Conservation (phyloP, 2,329 filamentous ascomycete species). For the Aureobasidium melanogenum region DNA sequence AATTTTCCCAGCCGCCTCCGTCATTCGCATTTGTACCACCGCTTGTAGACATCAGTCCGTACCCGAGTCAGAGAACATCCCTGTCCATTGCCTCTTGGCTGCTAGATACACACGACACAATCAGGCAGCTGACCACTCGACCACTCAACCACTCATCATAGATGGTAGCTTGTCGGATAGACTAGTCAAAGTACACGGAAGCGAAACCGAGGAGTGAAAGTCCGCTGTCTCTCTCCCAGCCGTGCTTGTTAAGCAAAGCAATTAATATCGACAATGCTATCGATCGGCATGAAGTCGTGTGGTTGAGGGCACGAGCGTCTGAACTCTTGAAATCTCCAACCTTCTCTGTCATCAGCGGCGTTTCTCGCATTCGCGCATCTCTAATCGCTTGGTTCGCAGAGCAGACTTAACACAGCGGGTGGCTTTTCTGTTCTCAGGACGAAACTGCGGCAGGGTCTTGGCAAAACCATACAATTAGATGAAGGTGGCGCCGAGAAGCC, state of each 20-base stretch:
- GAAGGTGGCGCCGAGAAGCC: neutral
- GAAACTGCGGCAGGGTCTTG: neutral
- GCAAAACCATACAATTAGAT: neutral
- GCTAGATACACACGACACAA: neutral
- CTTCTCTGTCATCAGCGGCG: neutral
- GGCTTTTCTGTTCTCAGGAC: neutral
- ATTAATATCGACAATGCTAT: neutral
- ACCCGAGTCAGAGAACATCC: neutral
- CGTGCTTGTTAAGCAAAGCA: neutral
- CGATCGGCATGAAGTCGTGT: neutral
- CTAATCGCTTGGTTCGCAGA: neutral
- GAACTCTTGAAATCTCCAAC: too few species aligned
- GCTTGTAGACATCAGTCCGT: neutral
- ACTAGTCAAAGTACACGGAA: neutral
- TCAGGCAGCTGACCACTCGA: neutral
- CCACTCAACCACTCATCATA: neutral
- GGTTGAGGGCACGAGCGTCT: conserved; percentile 1
- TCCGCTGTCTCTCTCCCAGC: neutral
- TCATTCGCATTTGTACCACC: neutral
- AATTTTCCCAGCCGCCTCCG: conserved; percentile 2
- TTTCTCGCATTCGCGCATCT: neutral
- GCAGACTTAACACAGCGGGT: neutral
- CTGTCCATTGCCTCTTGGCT: neutral
- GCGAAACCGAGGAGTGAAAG: neutral
- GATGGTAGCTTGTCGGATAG: neutral